Percentiles rank a stretch among this genome's conserved stretches.
Conservation (phyloP, 306 rosid genomes). For the Lagenaria siceraria region DNA sequence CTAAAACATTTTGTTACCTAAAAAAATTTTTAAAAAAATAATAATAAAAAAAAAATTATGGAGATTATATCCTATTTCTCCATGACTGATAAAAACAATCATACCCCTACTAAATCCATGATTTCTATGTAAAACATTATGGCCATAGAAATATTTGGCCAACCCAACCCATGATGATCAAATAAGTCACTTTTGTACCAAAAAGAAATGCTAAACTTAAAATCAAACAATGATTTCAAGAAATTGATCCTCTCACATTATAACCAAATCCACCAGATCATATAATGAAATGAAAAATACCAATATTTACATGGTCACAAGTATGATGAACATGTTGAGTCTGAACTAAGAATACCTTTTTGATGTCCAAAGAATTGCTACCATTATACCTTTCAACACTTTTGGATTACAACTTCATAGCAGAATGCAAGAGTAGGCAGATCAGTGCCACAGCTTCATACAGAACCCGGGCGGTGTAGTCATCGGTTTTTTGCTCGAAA, state of each 20-base stretch:
- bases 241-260: not conserved
- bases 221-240: not conserved
- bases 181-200: not conserved
- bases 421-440: not conserved
- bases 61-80: not conserved
- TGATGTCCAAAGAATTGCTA: constrained; percentile 36
- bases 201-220: not conserved
- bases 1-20: not conserved
- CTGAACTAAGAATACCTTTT: not conserved
- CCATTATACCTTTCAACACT: not conserved
- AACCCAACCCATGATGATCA: not conserved
- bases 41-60: not conserved
- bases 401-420: not conserved
- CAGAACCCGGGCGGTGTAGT: constrained; percentile 70
- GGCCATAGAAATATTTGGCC: not conserved
- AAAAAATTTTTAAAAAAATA: no score
- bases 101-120: no score
- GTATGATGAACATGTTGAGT: constrained; percentile 1
- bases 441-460: constrained; percentile 95
- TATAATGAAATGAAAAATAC: not conserved
- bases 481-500: constrained; percentile 56
- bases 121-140: not conserved
- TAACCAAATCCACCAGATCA: constrained; percentile 2
- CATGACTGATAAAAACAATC: no score
- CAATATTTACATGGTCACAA: constrained; percentile 10